Evolutionary conservation across 768 basidiomycete genomes (phyloP), one percentile per base, ranked within the genome.

Genomic region (Podaxis sp.): DNA sequence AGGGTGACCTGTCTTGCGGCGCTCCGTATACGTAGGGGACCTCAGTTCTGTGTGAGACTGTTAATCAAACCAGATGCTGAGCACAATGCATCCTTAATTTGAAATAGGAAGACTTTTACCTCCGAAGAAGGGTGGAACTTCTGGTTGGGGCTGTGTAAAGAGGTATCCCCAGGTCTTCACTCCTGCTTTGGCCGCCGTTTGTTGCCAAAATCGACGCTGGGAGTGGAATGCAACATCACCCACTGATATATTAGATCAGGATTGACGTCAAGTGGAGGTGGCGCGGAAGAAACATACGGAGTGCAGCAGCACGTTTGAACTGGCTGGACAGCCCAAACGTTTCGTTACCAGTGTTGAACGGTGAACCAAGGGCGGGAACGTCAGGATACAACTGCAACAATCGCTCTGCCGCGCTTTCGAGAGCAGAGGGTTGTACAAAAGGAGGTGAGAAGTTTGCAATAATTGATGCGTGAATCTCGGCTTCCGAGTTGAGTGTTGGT

Each of bases 271-370:
- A 17, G 53, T 30, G 12, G 38, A 6, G 3, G 20, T 8, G 37
- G 11, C 22, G 3, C 2, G 4, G 41, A 33, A 48, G 20, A 51
- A 53, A 56, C 68, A 37, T 36, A 75, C 77, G 52, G 22, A 79
- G 56, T 0, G 74, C 68, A 3, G 77, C 65, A 28, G 63, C 67
- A 4, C 76, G 73, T 63, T 78, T 76, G 67, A 68, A 78, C 17
- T 68, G 66, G 54, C 67, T 63, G 20, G 70, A 65, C 12, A 78
- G 66, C 0, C 81, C 81, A 63, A 82, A 83, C 0, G 80, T 79
- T 24, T 79, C 66, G 63, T 77, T 74, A 4, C 82, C 81, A 2
- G 82, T 83, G 12, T 72, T 73, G 64, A 76, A 84, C 0, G 83
- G 83, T 0, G 79, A 78, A 2, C 83, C 83, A 33, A 73, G 63